Evolutionary conservation across 1,284 basidiomycete genomes (phyloP).

Genomic region (Peniophora sp.): DNA sequence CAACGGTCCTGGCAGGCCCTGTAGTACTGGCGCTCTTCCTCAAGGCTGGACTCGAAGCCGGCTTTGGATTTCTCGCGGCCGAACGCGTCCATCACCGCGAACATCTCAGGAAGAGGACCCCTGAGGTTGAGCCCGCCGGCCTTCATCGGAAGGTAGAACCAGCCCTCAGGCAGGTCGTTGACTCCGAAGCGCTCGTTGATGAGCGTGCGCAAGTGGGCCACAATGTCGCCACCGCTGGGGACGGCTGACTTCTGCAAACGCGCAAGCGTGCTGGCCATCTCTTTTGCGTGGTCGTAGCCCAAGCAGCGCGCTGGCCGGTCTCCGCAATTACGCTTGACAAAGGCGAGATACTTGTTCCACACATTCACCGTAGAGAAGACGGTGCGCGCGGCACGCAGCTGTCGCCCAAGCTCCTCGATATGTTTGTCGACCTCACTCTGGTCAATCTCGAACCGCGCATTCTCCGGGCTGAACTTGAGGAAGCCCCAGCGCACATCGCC

Average conservation of each 20-base stretch:
- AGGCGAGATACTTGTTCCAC: slow-evolving; percentile 36
- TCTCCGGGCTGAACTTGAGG: slow-evolving; percentile 25
- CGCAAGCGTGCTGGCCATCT: slow-evolving; percentile 26
- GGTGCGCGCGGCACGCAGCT: slow-evolving; percentile 29
- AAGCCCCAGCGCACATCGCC: slow-evolving; percentile 35
- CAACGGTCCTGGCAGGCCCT: slow-evolving; percentile 13
- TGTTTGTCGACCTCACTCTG: slow-evolving; percentile 28
- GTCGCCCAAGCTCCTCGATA: slow-evolving; percentile 30
- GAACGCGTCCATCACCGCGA: slow-evolving; percentile 19
- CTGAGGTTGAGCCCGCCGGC: slow-evolving; percentile 32
- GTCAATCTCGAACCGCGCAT: slow-evolving; percentile 28
- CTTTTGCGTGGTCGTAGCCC: slow-evolving; percentile 23
- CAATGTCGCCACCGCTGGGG: slow-evolving; percentile 19
- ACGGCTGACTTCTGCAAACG: slow-evolving; percentile 31
- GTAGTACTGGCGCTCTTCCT: slow-evolving; percentile 16
- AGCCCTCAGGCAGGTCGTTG: slow-evolving; percentile 30
- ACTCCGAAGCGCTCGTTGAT: slow-evolving; percentile 26
- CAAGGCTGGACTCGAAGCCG: slow-evolving; percentile 12
- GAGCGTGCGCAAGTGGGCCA: slow-evolving; percentile 25
- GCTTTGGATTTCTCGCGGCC: slow-evolving; percentile 2
- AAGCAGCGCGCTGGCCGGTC: slow-evolving; percentile 28
- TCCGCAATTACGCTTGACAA: slow-evolving; percentile 32
- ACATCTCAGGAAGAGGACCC: slow-evolving; percentile 31
- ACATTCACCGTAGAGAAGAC: slow-evolving; percentile 34
- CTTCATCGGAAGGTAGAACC: slow-evolving; percentile 34